Base-by-base conservation (phyloP, 1,139 yeast genomes). In the Hansenula lynferdii region DNA sequence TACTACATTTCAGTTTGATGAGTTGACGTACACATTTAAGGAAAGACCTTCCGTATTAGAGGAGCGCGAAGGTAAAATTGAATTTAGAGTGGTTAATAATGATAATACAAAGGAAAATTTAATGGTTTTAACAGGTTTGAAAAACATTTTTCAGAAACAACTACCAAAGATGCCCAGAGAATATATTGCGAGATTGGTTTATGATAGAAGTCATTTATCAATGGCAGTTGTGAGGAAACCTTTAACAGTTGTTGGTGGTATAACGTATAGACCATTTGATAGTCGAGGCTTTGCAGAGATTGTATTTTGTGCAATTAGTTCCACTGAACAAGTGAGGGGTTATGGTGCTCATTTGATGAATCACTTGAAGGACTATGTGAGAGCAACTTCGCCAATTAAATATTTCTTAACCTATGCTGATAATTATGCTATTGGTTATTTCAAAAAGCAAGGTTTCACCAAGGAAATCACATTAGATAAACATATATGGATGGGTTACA, bases 311-410 rank as follows among this genome's bases (percentile, higher is more conserved):
- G 99, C 99, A 21, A 92, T 92, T 41, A 84, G 95, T 30, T 87
- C 97, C 4, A 87, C 97, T 0, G 98, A 92, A 59, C 99, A 92
- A 65, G 98, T 94, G 20, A 69, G 96, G 47, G 99, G 98, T 28
- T 94, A 92, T 57, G 99, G 99, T 61, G 98, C 98, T 0, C 98
- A 94, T 62, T 63, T 92, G 56, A 92, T 92, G 99, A 92, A 94
- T 62, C 99, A 92, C 64, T 67, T 92, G 49, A 92, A 92, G 58
- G 98, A 92, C 61, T 92, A 92, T 58, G 97, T 92, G 32, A 72
- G 90, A 50, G 85, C 92, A 19, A 89, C 97, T 0, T 79, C 95
- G 4, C 86, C 85, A 14, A 81, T 94, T 39, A 81, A 78, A 63
- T 84, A 92, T 59, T 94, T 94, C 57, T 63, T 92, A 47, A 94